Base-by-base conservation (phyloP, 306 rosid species). In the Ormosia semicastrata region DNA sequence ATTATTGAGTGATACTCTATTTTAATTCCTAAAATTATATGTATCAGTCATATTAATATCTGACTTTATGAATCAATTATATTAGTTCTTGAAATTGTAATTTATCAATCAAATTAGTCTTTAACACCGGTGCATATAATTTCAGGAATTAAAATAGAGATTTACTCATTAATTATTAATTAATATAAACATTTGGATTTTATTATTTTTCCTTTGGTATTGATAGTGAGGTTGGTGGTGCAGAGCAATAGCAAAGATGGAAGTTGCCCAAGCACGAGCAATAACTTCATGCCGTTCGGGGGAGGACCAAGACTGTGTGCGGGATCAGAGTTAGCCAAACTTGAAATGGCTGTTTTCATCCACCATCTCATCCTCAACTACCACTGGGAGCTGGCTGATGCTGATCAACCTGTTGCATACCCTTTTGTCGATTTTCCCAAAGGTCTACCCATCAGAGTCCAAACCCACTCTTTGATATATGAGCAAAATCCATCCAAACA, bases 331-430 rank as follows among this genome's bases (percentile, higher is more conserved):
- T 56, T 96, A 64, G 99, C 98, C 2, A 96, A 96, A 44, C 91
- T 96, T 4, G 99, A 96, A 89, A 96, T 94, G 97, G 98, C 98
- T 5, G 92, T 96, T 78, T 96, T 96, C 90, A 92, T 96, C 13
- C 99, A 96, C 90, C 90, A 96, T 82, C 80, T 96, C 56, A 86
- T 96, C 17, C 96, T 96, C 86, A 93, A 91, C 79, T 93, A 76
- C 87, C 82, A 88, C 3, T 96, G 99, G 99, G 92, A 91, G 1
- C 85, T 93, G 30, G 90, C 86, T 6, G 94, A 89, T 65, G 11
- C 82, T 3, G 99, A 96, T 81, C 91, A 84, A 80, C 71, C 99
- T 47, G 86, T 85, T 65, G 98, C 91, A 0, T 89, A 83, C 85
- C 99, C 99, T 40, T 96, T 89, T 71, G 94, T 96, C 13, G 97